Percentiles rank a stretch among this genome's conserved stretches.
phyloP scores from a whole-genome alignment of 2,329 filamentous ascomycete species.

The Exophiala sideris region DNA sequence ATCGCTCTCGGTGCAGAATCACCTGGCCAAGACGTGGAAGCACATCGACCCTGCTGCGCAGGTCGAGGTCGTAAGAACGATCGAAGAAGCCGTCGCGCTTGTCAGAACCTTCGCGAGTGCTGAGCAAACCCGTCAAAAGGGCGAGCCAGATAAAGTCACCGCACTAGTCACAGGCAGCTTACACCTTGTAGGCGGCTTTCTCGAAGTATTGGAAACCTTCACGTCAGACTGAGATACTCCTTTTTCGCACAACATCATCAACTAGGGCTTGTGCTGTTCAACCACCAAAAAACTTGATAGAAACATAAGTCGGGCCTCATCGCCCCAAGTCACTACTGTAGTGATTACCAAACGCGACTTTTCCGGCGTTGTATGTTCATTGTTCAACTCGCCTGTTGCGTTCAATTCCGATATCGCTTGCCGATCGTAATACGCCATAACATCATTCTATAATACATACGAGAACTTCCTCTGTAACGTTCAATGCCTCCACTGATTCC shows the following conservation, averaged over 20 bases:
- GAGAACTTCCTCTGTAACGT: neutral
- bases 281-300: neutral
- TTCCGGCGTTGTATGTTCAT: neutral
- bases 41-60: conserved; percentile 50
- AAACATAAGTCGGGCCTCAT: neutral
- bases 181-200: conserved; percentile 74
- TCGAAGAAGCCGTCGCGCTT: conserved; percentile 65
- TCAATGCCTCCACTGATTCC: neutral
- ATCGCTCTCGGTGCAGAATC: conserved; percentile 63
- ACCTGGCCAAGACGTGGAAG: conserved; percentile 61
- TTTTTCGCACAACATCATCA: neutral
- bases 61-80: conserved; percentile 60
- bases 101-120: conserved; percentile 48
- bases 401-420: too few relatives aligned
- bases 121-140: conserved; percentile 25
- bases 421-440: neutral
- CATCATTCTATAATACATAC: neutral
- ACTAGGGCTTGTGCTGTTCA: neutral
- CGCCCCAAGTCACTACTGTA: neutral
- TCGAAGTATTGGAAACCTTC: conserved; percentile 64
- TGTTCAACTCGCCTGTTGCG: too few relatives aligned
- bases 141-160: conserved; percentile 49
- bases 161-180: conserved; percentile 78
- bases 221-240: neutral
- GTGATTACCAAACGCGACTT: too few relatives aligned